Evolutionary conservation across 352 stramenopile species (phyloP), one percentile per base, ranked within the genome.

Genomic region (Pythium aphanidermatum): DNA sequence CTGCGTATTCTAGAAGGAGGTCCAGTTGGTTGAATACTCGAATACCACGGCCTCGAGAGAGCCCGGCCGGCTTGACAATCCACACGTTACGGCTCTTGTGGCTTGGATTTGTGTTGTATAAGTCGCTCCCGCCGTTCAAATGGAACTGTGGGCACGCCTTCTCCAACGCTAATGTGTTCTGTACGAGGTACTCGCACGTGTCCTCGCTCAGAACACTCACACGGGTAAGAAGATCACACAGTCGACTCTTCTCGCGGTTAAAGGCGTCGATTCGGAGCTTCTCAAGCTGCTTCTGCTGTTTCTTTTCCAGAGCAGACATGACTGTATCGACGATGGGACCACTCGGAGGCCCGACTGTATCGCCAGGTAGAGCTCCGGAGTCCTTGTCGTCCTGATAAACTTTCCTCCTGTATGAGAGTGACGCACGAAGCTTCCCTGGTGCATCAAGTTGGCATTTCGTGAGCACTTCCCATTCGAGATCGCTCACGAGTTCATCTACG

Each of bases 61-160:
- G 84, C 2, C 78, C 81, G 5, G 81, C 86, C 1, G 91, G 91
- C 65, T 97, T 97, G 28, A 96, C 87, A 56, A 97, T 97, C 90
- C 91, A 97, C 20, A 97, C 70, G 53, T 97, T 97, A 19, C 68
- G 55, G 28, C 70, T 83, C 8, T 51, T 46, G 27, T 36, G 66
- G 1, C 58, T 45, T 1, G 36, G 10, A 17, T 51, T 43, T n/a
- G 13, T 35, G 13, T 33, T 32, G 9, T 46, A 23, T 12, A 63
- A 46, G 19, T 82, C 65, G 10, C 57, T 60, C 2, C 65, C 71
- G 30, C 86, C 79, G 46, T 86, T 86, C 26, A 92, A 51, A n/a
- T 74, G 61, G 43, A 85, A 88, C 55, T 94, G 82, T 17, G 79
- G 69, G 51, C 69, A 86, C 31, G 70, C 41, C 16, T 58, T 56